Evolutionary conservation across 2,329 filamentous ascomycete species (phyloP).

Genomic region (Hysterium pulicare): DNA sequence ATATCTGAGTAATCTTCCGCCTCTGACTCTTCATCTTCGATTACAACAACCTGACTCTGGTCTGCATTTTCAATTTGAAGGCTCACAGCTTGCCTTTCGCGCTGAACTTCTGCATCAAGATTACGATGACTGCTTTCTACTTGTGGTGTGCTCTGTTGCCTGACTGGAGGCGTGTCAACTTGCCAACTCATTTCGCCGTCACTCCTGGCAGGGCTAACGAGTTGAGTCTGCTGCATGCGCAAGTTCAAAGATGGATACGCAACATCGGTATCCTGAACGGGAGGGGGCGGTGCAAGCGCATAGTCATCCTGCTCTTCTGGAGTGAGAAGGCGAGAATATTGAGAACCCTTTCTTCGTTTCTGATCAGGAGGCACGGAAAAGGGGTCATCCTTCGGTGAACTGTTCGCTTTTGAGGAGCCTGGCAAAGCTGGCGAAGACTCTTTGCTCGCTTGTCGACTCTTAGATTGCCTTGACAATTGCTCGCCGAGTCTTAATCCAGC

Average conservation of each 20-base stretch:
- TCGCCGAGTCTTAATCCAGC: conserved; percentile 38
- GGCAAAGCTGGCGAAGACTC: conserved; percentile 15
- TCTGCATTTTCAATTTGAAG: conserved; percentile 12
- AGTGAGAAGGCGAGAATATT: conserved; percentile 28
- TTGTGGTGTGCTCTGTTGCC: not conserved
- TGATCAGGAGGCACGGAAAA: conserved; percentile 21
- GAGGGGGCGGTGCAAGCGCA: conserved; percentile 10
- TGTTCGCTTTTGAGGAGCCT: conserved; percentile 15
- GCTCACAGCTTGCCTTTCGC: not conserved
- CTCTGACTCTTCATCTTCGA: conserved; percentile 13
- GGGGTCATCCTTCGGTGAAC: conserved; percentile 13
- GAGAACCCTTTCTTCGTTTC: conserved; percentile 11
- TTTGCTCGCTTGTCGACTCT: conserved; percentile 12
- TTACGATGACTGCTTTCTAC: not conserved
- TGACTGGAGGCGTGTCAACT: conserved; percentile 19
- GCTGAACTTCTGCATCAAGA: not conserved
- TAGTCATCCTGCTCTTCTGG: conserved; percentile 32
- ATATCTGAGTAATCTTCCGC: conserved; percentile 37
- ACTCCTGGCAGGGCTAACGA: conserved; percentile 28
- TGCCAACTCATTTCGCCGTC: conserved; percentile 33
- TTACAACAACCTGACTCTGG: conserved; percentile 14
- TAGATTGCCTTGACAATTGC: conserved; percentile 28
- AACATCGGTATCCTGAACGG: conserved; percentile 10
- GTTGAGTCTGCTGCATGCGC: conserved; percentile 14
- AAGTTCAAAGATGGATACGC: conserved; percentile 23